These are phyloP conservation scores for Geoglossum glabrum DNA, from an alignment of 495 filamentous ascomycete species.

Conservation along the genomic window DNA sequence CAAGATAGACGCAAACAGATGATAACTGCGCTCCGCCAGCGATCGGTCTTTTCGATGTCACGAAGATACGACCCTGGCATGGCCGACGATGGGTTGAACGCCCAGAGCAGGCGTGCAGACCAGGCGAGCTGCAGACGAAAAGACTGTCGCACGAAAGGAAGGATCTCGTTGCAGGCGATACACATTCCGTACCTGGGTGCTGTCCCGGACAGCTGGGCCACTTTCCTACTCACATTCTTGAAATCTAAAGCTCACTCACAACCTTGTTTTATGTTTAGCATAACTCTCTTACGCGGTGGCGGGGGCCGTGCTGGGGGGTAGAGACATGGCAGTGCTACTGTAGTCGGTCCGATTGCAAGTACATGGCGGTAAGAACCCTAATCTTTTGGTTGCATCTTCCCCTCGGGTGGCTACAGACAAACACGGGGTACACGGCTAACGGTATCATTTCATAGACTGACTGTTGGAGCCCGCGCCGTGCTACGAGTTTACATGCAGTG, in stretches of 20 bases:
- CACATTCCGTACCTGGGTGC: neutral
- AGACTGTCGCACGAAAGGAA: neutral
- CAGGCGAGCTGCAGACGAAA: neutral
- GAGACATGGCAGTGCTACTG: neutral
- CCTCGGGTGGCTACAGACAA: neutral
- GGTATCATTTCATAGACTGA: neutral
- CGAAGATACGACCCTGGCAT: neutral
- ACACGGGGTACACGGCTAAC: neutral
- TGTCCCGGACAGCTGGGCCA: neutral
- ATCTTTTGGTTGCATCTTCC: neutral
- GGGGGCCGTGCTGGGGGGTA: no score
- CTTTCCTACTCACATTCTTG: no score
- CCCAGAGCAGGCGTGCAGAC: neutral
- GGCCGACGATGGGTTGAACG: neutral
- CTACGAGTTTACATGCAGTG: neutral
- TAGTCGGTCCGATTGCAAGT: neutral
- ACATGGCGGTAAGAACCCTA: neutral
- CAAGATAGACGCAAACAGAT: no score
- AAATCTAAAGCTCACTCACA: no score
- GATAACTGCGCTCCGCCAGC: no score
- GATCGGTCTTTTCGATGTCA: neutral
- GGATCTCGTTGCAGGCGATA: no score
- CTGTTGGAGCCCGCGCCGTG: neutral
- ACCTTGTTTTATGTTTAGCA: no score
- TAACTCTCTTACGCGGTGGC: no score